Conservation (phyloP, 2,329 filamentous ascomycete species). For the Botrytis fabae region DNA sequence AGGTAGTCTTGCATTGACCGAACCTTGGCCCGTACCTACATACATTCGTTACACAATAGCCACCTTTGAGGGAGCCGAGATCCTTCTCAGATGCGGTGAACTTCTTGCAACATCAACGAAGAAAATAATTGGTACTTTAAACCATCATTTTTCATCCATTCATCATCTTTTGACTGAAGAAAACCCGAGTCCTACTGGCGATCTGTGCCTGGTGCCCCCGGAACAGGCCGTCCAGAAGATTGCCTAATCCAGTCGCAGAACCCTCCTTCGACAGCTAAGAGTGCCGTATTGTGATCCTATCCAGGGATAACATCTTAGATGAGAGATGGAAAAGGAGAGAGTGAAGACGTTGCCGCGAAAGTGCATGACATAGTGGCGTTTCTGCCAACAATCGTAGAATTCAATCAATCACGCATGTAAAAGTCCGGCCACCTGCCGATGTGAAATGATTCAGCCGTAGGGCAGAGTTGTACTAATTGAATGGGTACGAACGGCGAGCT, state of each 20-base stretch:
- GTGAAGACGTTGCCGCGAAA: slow-evolving; percentile 22
- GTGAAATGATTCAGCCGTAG: slow-evolving; percentile 24
- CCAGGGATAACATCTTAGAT: neutral
- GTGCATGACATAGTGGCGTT: slow-evolving; percentile 24
- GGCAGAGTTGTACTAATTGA: slow-evolving; percentile 24
- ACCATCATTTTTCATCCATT: neutral
- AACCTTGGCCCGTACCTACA: slow-evolving; percentile 7
- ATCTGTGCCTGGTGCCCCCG: slow-evolving; percentile 2
- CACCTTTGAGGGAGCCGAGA: slow-evolving; percentile 7
- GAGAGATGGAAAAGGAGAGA: neutral
- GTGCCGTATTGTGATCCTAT: neutral
- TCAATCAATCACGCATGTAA: slow-evolving; percentile 24
- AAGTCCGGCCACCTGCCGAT: slow-evolving; percentile 24
- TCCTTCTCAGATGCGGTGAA: neutral
- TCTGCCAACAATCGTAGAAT: slow-evolving; percentile 24
- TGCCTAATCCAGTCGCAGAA: neutral
- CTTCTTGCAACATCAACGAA: neutral
- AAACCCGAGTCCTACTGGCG: neutral
- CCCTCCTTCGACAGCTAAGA: neutral
- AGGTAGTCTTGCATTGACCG: slow-evolving; percentile 12
- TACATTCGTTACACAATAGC: slow-evolving; percentile 12
- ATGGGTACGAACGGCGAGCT: slow-evolving; percentile 22
- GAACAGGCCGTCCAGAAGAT: slow-evolving; percentile 1
- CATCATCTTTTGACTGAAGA: slow-evolving; percentile 9
- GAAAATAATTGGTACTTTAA: neutral